These are phyloP conservation scores for Stylonectria norvegica DNA, from an alignment of 2,329 filamentous ascomycete genomes.

Conservation along the genomic window DNA sequence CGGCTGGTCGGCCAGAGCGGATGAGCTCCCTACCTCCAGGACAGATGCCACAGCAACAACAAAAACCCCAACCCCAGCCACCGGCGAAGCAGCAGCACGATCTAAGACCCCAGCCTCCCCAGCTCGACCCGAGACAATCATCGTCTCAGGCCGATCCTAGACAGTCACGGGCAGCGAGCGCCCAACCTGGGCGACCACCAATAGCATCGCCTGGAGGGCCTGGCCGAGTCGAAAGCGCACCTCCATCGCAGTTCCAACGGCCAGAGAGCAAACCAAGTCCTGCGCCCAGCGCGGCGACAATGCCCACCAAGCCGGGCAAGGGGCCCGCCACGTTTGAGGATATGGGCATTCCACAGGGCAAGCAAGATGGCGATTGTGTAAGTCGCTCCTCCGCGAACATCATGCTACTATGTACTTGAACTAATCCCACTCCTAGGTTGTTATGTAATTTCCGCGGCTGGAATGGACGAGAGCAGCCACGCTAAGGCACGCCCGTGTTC, in stretches of 20 bases:
- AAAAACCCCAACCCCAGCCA: constrained; percentile 2
- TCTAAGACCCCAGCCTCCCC: constrained; percentile 1
- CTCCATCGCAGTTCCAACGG: constrained; percentile 31
- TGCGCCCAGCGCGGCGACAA: constrained; percentile 33
- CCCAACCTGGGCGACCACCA: constrained; percentile 19
- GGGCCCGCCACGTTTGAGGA: constrained; percentile 96
- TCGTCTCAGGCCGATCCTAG: constrained; percentile 3
- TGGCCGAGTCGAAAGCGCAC: constrained; percentile 37
- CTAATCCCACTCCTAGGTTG: constrained; percentile 13
- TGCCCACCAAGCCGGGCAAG: constrained; percentile 49
- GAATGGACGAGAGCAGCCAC: too few relatives aligned
- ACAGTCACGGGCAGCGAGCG: constrained; percentile 22
- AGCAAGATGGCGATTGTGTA: constrained; percentile 90
- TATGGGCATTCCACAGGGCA: constrained; percentile 87
- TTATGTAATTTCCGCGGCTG: constrained; percentile 22
- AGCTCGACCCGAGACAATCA: constrained; percentile 6
- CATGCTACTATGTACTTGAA: not conserved
- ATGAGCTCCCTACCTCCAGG: constrained; percentile 31
- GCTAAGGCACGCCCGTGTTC: too few relatives aligned
- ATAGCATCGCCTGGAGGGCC: constrained; percentile 22
- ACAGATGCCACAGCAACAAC: constrained; percentile 8
- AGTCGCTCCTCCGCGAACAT: constrained; percentile 33
- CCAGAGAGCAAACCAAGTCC: constrained; percentile 29
- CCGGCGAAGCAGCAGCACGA: constrained; percentile 10
- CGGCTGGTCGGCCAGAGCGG: constrained; percentile 30